These are phyloP conservation scores for Thraustochytrium striatum DNA, from an alignment of 352 stramenopile species.

Conservation along the genomic window DNA sequence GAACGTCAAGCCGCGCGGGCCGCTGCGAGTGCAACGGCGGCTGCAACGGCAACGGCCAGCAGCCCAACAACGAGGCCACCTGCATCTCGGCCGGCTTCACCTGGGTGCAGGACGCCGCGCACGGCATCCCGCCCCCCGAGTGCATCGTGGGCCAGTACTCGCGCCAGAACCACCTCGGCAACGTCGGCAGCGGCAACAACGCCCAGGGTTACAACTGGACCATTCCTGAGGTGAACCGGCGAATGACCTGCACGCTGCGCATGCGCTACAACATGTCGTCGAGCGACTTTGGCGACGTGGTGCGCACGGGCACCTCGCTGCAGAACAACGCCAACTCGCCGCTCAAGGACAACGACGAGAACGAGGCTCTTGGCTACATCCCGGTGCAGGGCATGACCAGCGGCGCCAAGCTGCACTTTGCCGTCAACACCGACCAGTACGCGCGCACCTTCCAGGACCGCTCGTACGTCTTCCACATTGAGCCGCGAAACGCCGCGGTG, in stretches of 20 bases:
- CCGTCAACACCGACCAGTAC: conserved; percentile 59
- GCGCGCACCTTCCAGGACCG: conserved; percentile 55
- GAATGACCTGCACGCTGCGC: conserved; percentile 50
- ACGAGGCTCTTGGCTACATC: conserved; percentile 44
- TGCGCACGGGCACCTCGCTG: conserved; percentile 15
- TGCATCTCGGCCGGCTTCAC: conserved; percentile 52
- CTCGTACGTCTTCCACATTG: conserved; percentile 45
- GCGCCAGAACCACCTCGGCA: conserved; percentile 58
- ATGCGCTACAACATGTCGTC: conserved; percentile 58
- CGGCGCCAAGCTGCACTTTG: conserved; percentile 31
- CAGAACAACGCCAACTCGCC: conserved; percentile 50
- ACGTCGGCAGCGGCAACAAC: conserved; percentile 42
- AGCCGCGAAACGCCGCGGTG: background rate
- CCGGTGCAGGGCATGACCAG: conserved; percentile 53
- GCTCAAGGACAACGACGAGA: conserved; percentile 43
- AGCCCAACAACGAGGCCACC: conserved; percentile 53
- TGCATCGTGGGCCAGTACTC: conserved; percentile 53
- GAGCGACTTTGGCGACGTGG: conserved; percentile 49
- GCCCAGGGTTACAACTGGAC: conserved; percentile 47
- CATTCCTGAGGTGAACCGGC: conserved; percentile 14
- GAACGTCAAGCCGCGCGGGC: conserved; percentile 49
- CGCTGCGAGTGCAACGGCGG: conserved; percentile 11
- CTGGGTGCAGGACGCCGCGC: conserved; percentile 45
- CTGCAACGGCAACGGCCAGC: conserved; percentile 36
- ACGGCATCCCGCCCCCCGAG: conserved; percentile 28